Evolutionary conservation across 352 stramenopile genomes (phyloP).

Genomic region (Paralagenidium karlingii): DNA sequence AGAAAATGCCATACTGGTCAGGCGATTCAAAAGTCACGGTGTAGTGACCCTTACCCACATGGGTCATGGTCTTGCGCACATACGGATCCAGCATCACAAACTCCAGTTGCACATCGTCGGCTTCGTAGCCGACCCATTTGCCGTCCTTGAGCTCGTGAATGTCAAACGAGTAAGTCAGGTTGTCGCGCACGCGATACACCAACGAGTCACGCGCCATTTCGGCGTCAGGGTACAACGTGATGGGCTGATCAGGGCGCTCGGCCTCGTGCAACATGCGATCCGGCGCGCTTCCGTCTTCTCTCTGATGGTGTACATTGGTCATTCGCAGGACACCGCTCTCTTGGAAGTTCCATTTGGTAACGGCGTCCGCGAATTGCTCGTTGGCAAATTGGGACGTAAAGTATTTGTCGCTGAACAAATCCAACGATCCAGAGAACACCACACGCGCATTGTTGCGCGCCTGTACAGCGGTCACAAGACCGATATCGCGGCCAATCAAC

Average conservation of each 20-base stretch:
- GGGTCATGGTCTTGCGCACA: constrained; percentile 77
- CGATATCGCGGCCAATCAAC: constrained; percentile 63
- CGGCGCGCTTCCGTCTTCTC: constrained; percentile 62
- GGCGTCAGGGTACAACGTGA: constrained; percentile 85
- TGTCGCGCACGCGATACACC: constrained; percentile 91
- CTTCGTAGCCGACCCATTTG: constrained; percentile 63
- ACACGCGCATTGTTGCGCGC: constrained; percentile 86
- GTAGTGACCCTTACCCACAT: constrained; percentile 65
- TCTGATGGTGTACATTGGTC: constrained; percentile 77
- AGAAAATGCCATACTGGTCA: constrained; percentile 90
- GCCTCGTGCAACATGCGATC: constrained; percentile 86
- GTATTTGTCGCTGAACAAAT: constrained; percentile 84
- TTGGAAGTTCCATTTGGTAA: constrained; percentile 82
- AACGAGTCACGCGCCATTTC: constrained; percentile 82
- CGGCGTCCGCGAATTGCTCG: constrained; percentile 46
- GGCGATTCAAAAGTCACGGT: constrained; percentile 78
- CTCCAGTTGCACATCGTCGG: constrained; percentile 85
- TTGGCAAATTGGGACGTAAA: constrained; percentile 60
- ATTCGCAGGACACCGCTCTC: constrained; percentile 80
- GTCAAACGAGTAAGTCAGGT: constrained; percentile 86
- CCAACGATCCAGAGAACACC: constrained; percentile 76
- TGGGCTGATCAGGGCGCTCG: constrained; percentile 72
- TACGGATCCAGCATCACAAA: constrained; percentile 93
- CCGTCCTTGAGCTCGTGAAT: constrained; percentile 78
- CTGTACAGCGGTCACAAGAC: constrained; percentile 77